Evolutionary conservation across 2,329 filamentous ascomycete genomes (phyloP).

Genomic region (Aureobasidium sp.): DNA sequence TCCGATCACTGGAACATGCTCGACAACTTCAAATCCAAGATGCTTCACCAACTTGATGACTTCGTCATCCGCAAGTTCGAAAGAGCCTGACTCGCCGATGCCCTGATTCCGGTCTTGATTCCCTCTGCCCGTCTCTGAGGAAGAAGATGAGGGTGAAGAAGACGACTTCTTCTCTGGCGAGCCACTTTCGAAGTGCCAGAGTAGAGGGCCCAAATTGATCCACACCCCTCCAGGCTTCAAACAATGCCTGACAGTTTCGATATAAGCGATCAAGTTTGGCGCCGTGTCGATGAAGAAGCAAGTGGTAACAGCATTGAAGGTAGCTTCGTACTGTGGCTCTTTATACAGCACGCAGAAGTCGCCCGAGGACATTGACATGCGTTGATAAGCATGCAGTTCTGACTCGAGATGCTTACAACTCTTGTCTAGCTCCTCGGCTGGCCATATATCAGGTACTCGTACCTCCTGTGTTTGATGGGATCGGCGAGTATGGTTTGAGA

Average conservation of each 20-base stretch:
- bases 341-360: constrained; percentile 88
- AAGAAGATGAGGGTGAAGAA: background rate
- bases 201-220: constrained; percentile 80
- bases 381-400: constrained; percentile 43
- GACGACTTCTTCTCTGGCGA: constrained; percentile 34
- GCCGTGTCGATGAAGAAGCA: constrained; percentile 98
- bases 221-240: constrained; percentile 72
- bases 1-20: constrained; percentile 44
- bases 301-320: constrained; percentile 76
- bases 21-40: constrained; percentile 64
- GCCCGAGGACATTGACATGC: constrained; percentile 88
- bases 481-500: constrained; percentile 75
- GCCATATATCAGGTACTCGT: constrained; percentile 66
- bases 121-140: constrained; percentile 38
- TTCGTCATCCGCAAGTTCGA: constrained; percentile 87
- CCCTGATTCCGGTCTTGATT: constrained; percentile 41
- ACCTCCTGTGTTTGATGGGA: constrained; percentile 68
- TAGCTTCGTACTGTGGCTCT: constrained; percentile 51
- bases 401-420: constrained; percentile 20
- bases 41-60: constrained; percentile 66
- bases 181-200: constrained; percentile 92
- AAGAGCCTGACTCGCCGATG: constrained; percentile 81
- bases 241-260: constrained; percentile 74
- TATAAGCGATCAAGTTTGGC: constrained; percentile 83
- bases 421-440: constrained; percentile 32